Evolutionary conservation across 257 asterid species (phyloP).

Genomic region (Fraxinus americana): DNA sequence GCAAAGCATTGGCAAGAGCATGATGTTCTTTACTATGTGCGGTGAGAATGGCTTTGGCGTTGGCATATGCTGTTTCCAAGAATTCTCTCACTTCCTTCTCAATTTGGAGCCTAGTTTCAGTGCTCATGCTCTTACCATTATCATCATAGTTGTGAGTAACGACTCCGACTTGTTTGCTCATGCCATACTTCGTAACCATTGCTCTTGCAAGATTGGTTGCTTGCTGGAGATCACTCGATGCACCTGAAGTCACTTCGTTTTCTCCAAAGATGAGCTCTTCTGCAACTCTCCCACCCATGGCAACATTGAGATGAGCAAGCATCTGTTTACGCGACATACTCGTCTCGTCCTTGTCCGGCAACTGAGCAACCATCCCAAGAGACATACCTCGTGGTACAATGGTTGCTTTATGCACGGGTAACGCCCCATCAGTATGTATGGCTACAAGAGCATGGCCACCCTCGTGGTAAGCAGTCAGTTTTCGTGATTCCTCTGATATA

Average conservation of each 20-base stretch:
- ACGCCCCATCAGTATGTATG: conserved; percentile 80
- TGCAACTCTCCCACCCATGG: conserved; percentile 94
- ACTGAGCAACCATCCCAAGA: conserved; percentile 88
- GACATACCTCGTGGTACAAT: conserved; percentile 89
- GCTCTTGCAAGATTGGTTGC: conserved; percentile 78
- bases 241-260: conserved; percentile 85
- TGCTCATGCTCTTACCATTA: conserved; percentile 89
- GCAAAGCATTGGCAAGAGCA: conserved; percentile 80
- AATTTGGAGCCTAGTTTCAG: conserved; percentile 78
- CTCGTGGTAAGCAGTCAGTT: conserved; percentile 83
- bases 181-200: conserved; percentile 84
- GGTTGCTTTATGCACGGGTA: conserved; percentile 89
- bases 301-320: conserved; percentile 82
- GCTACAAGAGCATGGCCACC: conserved; percentile 98
- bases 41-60: conserved; percentile 67
- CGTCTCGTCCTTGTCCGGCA: conserved; percentile 82
- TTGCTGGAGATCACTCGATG: conserved; percentile 71
- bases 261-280: conserved; percentile 91
- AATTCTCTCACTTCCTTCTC: conserved; percentile 71
- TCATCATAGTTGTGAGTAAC: conserved; percentile 78
- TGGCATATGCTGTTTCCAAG: conserved; percentile 64
- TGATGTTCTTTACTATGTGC: conserved; percentile 66
- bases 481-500: conserved; percentile 74
- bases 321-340: conserved; percentile 79
- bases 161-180: conserved; percentile 80